phyloP scores from a whole-genome alignment of 2,329 filamentous ascomycete genomes.

The Colletotrichum coccodes region DNA sequence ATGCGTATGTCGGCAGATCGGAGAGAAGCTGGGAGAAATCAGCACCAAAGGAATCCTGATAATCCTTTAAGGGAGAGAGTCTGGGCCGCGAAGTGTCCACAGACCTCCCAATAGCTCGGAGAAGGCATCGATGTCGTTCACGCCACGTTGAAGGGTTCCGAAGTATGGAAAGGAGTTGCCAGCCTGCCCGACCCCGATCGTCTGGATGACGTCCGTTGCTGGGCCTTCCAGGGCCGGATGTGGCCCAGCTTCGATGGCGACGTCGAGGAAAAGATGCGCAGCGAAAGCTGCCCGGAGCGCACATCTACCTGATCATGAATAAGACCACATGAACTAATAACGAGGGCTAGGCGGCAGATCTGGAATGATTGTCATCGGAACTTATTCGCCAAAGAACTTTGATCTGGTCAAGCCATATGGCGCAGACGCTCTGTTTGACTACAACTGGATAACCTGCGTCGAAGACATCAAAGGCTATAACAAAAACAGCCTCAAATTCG shows the following conservation, averaged over 20 bases:
- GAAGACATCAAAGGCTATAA: no score
- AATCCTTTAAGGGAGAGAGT: background rate
- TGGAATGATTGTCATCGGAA: no score
- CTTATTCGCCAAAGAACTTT: no score
- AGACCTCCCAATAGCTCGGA: slow-evolving; percentile 33
- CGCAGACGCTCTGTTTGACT: no score
- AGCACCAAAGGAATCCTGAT: background rate
- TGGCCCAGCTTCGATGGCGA: slow-evolving; percentile 44
- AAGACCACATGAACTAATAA: no score
- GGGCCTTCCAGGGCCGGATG: slow-evolving; percentile 53
- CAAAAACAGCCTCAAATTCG: no score
- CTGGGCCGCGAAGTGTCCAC: slow-evolving; percentile 29
- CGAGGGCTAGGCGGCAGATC: no score
- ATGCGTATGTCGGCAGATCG: slow-evolving; percentile 50
- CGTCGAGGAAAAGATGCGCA: background rate
- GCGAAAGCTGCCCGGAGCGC: slow-evolving; percentile 32
- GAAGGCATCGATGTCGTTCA: slow-evolving; percentile 34
- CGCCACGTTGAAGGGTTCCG: slow-evolving; percentile 35
- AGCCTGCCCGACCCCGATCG: no score
- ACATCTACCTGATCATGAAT: slow-evolving; percentile 35
- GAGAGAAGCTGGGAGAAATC: slow-evolving; percentile 7
- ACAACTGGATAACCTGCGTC: no score
- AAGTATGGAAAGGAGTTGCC: slow-evolving; percentile 36
- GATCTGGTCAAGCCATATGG: no score
- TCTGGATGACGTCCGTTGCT: slow-evolving; percentile 38